Evolutionary conservation across 106 monocot genomes (phyloP).

Genomic region (Acorus gramineus): DNA sequence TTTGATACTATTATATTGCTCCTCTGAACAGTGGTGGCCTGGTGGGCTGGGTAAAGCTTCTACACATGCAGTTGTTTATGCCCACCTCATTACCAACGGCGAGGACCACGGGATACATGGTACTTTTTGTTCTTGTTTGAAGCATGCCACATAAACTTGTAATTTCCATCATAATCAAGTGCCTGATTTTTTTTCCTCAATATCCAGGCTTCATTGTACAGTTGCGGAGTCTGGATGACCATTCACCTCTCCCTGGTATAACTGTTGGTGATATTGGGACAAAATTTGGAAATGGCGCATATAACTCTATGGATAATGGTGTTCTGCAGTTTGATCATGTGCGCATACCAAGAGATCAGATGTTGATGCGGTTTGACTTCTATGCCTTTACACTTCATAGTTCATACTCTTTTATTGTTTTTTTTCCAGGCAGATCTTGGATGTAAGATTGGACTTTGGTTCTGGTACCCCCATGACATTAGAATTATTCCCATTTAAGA

Average conservation of each 20-base stretch:
- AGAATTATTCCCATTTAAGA: too few relatives aligned
- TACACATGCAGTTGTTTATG: conserved; percentile 90
- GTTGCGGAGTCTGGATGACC: conserved; percentile 89
- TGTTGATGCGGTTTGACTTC: conserved; percentile 80
- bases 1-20: background rate
- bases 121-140: conserved; percentile 11
- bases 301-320: conserved; percentile 99
- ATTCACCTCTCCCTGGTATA: conserved; percentile 84
- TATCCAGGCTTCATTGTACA: conserved; percentile 91
- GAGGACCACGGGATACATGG: conserved; percentile 86
- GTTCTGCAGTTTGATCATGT: conserved; percentile 86
- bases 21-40: conserved; percentile 86
- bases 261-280: conserved; percentile 90
- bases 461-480: too few relatives aligned
- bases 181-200: background rate
- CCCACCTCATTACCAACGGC: conserved; percentile 70
- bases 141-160: too few relatives aligned
- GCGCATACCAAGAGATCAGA: conserved; percentile 87
- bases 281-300: conserved; percentile 96
- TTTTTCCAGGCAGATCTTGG: too few relatives aligned
- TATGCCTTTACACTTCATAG: too few relatives aligned
- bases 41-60: conserved; percentile 92
- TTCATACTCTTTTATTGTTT: too few relatives aligned
- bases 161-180: too few relatives aligned
- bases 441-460: too few relatives aligned